A percentile compares a stretch with the other conserved stretches of the same genome.
Conservation (phyloP, 2,329 filamentous ascomycete species). For the Xylariaceae sp. region DNA sequence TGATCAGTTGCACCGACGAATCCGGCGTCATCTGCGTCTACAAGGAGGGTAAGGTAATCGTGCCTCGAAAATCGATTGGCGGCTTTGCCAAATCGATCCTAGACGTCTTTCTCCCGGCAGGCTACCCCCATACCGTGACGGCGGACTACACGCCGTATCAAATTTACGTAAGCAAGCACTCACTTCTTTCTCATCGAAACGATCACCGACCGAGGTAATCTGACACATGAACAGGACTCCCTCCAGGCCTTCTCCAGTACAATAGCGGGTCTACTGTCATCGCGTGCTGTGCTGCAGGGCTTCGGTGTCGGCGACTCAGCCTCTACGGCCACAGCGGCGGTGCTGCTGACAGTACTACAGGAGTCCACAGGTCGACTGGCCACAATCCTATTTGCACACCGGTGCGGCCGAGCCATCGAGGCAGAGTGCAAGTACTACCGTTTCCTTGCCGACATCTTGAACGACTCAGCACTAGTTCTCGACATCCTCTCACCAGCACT, state of each 20-base stretch:
- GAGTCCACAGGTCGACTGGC: conserved; percentile 79
- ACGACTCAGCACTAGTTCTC: conserved; percentile 84
- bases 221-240: conserved; percentile 56
- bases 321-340: conserved; percentile 77
- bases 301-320: conserved; percentile 82
- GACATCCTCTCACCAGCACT: conserved; percentile 80
- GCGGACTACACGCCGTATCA: conserved; percentile 79
- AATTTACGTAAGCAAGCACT: conserved; percentile 44
- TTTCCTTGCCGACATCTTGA: conserved; percentile 84
- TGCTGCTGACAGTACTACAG: conserved; percentile 81
- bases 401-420: conserved; percentile 79
- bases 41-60: conserved; percentile 45
- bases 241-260: conserved; percentile 84
- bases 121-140: conserved; percentile 86
- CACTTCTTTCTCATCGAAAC: background rate
- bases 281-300: conserved; percentile 75
- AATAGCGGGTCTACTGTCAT: conserved; percentile 78
- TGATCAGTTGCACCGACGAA: conserved; percentile 31
- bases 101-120: conserved; percentile 81
- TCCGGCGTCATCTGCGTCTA: conserved; percentile 49
- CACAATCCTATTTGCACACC: conserved; percentile 84
- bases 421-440: conserved; percentile 91
- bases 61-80: conserved; percentile 24
- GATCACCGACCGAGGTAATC: background rate
- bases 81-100: conserved; percentile 46